phyloP scores from a whole-genome alignment of 73 alveolate genomes.

The Uronychia binucleata region DNA sequence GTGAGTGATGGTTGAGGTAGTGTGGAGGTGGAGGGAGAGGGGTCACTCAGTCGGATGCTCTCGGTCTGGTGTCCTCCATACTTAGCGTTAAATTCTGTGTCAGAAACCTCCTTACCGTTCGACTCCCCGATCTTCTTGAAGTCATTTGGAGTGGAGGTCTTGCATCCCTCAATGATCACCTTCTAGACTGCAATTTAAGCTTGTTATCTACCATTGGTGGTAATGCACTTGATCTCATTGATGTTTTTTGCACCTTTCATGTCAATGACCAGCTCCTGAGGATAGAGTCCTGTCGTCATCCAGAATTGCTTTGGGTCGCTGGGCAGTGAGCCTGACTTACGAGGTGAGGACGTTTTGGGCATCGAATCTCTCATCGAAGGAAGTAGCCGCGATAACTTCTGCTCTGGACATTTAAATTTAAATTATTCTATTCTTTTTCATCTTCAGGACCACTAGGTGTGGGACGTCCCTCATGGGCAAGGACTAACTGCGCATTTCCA shows the following conservation, averaged over 20 bases:
- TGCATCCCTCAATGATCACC: conserved; percentile 64
- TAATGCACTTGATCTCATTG: conserved; percentile 22
- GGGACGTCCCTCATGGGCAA: not conserved
- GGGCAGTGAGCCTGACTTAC: not conserved
- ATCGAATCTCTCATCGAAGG: conserved; percentile 66
- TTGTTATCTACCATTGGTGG: conserved; percentile 31
- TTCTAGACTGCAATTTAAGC: conserved; percentile 22
- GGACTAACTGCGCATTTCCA: not conserved
- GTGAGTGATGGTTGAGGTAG: no score
- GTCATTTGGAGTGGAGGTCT: conserved; percentile 41
- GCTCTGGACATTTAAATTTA: conserved; percentile 26
- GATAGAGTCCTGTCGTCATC: conserved; percentile 75
- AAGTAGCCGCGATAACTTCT: conserved; percentile 62
- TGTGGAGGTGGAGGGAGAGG: no score
- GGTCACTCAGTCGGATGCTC: no score
- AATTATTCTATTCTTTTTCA: conserved; percentile 10
- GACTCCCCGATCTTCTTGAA: conserved; percentile 62
- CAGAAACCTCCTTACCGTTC: not conserved
- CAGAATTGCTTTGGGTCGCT: conserved; percentile 52
- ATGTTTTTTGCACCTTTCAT: conserved; percentile 41
- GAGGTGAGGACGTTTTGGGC: conserved; percentile 44
- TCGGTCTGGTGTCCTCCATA: not conserved
- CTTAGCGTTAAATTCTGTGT: not conserved
- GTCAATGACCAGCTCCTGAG: conserved; percentile 63
- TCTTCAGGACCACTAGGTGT: not conserved